Conservation (phyloP, 768 basidiomycete species). For the Terana coerulea region DNA sequence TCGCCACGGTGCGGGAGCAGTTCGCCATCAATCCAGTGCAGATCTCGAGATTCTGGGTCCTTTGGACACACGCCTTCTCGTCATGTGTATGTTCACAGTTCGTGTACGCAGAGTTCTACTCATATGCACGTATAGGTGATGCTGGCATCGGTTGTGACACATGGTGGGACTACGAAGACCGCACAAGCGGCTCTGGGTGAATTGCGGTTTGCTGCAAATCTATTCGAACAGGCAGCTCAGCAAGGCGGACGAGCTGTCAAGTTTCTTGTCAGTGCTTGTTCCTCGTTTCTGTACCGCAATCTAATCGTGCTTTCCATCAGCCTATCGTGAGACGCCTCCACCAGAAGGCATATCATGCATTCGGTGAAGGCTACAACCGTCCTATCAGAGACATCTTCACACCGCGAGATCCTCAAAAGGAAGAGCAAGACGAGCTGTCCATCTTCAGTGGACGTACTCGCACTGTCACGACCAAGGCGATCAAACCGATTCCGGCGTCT, state of each 20-base stretch:
- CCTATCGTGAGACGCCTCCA: constrained; percentile 63
- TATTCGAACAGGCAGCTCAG: constrained; percentile 60
- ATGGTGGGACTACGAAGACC: constrained; percentile 59
- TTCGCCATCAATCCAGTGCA: constrained; percentile 56
- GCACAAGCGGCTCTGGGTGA: constrained; percentile 69
- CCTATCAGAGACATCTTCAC: constrained; percentile 56
- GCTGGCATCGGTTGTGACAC: constrained; percentile 73
- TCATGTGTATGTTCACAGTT: constrained; percentile 32
- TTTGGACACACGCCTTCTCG: constrained; percentile 56
- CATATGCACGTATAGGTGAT: constrained; percentile 49
- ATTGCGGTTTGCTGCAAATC: constrained; percentile 54
- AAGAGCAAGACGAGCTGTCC: constrained; percentile 62
- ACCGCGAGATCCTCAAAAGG: constrained; percentile 36
- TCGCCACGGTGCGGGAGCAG: constrained; percentile 43
- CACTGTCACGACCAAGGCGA: constrained; percentile 47
- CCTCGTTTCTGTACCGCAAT: background rate
- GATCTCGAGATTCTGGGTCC: constrained; percentile 57
- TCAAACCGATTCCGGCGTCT: constrained; percentile 5
- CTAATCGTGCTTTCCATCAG: constrained; percentile 29
- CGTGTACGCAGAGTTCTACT: background rate
- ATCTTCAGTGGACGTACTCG: constrained; percentile 78
- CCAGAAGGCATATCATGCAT: constrained; percentile 54
- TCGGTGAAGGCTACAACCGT: constrained; percentile 42
- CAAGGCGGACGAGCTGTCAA: constrained; percentile 67
- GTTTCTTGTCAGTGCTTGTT: constrained; percentile 49